Conservation (phyloP, 768 basidiomycete genomes). For the Lactarius indigo region DNA sequence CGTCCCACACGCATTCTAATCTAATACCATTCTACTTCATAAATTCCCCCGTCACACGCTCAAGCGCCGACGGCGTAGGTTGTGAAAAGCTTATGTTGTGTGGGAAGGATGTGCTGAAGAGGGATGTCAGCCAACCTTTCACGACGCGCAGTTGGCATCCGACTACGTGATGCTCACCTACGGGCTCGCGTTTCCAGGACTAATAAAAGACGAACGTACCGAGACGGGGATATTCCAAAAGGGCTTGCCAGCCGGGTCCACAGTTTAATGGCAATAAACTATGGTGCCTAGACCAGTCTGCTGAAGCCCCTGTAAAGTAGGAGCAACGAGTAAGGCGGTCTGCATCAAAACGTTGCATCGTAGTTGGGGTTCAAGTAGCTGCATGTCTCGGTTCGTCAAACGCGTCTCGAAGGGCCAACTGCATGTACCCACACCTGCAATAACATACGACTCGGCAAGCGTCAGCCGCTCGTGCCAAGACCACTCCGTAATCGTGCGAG, state of each 20-base stretch:
- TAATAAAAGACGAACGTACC: not conserved
- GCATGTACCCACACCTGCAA: not conserved
- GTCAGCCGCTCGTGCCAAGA: not conserved
- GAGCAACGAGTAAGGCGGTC: not conserved
- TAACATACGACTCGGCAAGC: not conserved
- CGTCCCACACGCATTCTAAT: not conserved
- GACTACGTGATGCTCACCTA: not conserved
- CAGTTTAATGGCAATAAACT: not conserved
- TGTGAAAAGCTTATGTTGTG: not conserved
- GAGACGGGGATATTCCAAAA: not conserved
- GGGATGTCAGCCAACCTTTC: not conserved
- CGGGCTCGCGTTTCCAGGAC: not conserved
- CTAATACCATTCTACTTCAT: not conserved
- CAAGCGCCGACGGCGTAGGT: not conserved
- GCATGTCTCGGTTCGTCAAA: not conserved
- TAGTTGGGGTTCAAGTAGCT: not conserved
- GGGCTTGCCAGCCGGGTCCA: not conserved
- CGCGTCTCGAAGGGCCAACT: not conserved
- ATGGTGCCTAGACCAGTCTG: not conserved
- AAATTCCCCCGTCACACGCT: not conserved
- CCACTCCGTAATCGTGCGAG: not conserved
- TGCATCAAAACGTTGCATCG: constrained; percentile 1
- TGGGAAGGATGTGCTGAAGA: not conserved
- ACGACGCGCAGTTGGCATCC: not conserved
- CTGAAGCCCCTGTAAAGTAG: not conserved